A percentile compares a stretch with the other conserved stretches of the same genome.
These are phyloP conservation scores for Rhodotorula diobovata DNA, from an alignment of 768 basidiomycete species.

Conservation along the genomic window DNA sequence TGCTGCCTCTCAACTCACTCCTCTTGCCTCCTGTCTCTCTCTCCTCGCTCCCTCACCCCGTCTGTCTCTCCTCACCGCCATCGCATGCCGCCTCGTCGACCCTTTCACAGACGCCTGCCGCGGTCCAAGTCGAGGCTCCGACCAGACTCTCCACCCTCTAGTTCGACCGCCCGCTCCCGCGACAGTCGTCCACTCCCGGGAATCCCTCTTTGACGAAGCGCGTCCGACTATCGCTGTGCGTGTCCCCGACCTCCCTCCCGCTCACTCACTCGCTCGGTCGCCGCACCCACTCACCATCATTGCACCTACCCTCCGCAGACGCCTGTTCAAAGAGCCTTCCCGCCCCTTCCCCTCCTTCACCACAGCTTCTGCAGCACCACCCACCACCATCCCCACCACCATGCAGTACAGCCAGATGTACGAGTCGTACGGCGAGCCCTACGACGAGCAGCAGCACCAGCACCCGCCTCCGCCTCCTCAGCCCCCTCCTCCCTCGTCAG, in stretches of 20 bases:
- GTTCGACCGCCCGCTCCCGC: no score
- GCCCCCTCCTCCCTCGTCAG: background rate
- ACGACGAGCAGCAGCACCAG: background rate
- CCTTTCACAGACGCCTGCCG: background rate
- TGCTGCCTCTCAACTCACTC: no score
- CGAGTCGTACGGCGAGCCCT: background rate
- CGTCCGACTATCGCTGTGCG: constrained; percentile 5
- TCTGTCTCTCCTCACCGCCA: background rate
- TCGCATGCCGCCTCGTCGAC: no score
- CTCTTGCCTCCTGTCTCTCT: no score
- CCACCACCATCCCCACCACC: background rate
- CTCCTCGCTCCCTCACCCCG: no score
- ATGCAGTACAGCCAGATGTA: background rate
- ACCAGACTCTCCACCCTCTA: background rate
- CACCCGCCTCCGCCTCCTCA: background rate
- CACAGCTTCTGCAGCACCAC: background rate
- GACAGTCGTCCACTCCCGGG: background rate
- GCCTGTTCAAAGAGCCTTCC: background rate
- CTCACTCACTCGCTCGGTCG: no score
- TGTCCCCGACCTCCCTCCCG: background rate
- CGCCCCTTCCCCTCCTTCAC: background rate
- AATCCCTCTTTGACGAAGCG: background rate
- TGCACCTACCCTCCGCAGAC: background rate
- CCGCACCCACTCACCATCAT: no score
- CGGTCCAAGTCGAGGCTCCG: background rate